These are phyloP conservation scores for Aspergillus asperescens DNA, from an alignment of 495 filamentous ascomycete genomes.

Conservation along the genomic window DNA sequence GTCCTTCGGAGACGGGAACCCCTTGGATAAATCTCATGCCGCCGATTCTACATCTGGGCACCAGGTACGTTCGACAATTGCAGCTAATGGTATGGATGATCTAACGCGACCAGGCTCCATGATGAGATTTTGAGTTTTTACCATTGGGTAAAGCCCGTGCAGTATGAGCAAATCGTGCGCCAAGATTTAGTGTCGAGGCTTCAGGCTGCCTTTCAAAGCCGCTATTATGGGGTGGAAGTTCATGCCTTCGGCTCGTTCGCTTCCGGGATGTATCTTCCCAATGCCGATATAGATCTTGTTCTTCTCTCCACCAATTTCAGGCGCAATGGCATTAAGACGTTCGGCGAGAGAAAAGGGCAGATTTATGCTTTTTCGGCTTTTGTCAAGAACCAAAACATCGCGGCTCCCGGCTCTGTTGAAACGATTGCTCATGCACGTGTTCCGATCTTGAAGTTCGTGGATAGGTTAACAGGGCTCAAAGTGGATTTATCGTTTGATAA, in stretches of 20 bases:
- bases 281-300: constrained; percentile 88
- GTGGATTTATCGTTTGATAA: constrained; percentile 97
- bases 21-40: constrained; percentile 54
- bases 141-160: constrained; percentile 68
- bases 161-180: constrained; percentile 71
- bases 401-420: constrained; percentile 49
- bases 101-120: constrained; percentile 53
- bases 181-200: constrained; percentile 64
- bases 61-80: constrained; percentile 23
- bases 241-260: constrained; percentile 85
- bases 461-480: constrained; percentile 63
- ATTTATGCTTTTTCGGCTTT: constrained; percentile 49
- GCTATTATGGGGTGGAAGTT: constrained; percentile 53
- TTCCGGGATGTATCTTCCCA: constrained; percentile 84
- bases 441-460: constrained; percentile 86
- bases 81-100: background rate
- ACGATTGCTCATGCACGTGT: constrained; percentile 73
- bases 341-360: constrained; percentile 41
- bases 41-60: constrained; percentile 28
- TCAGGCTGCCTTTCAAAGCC: constrained; percentile 43
- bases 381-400: constrained; percentile 46
- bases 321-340: constrained; percentile 32
- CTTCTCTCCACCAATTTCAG: constrained; percentile 64
- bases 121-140: constrained; percentile 86
- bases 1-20: constrained; percentile 38